Conservation (phyloP, 2,329 filamentous ascomycete species). For the Colletotrichum sp. region DNA sequence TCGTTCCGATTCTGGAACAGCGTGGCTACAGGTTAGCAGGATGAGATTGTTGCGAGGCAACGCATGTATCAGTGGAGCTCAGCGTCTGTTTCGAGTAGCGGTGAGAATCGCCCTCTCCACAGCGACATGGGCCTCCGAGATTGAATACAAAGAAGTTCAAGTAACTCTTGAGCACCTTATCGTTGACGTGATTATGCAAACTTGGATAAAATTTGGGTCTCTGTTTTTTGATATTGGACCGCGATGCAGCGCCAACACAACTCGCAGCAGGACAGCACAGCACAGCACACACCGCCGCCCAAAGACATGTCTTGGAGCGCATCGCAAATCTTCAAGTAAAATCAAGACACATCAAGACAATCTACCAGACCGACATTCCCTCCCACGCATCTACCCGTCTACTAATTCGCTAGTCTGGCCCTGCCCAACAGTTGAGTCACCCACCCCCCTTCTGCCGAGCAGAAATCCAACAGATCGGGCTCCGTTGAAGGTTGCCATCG, state of each 20-base stretch:
- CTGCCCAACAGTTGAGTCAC: background rate
- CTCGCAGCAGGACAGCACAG: background rate
- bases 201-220: background rate
- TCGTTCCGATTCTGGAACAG: conserved; percentile 4
- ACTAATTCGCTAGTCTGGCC: background rate
- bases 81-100: conserved; percentile 8
- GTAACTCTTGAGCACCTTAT: background rate
- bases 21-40: conserved; percentile 21
- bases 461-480: background rate
- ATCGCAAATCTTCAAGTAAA: background rate
- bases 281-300: background rate
- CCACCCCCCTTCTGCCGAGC: background rate
- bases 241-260: background rate
- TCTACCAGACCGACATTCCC: background rate
- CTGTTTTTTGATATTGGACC: background rate
- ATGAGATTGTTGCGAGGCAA: conserved; percentile 19
- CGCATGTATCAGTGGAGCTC: conserved; percentile 8
- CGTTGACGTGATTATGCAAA: background rate
- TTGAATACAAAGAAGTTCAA: conserved; percentile 20
- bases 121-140: conserved; percentile 3
- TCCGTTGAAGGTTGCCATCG: background rate
- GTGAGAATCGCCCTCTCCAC: conserved; percentile 13
- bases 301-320: background rate
- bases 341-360: background rate
- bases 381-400: background rate